Evolutionary conservation across 202 grass and related monocot species (phyloP), one percentile per base, ranked within the genome.

Genomic region (Musa balbisiana): DNA sequence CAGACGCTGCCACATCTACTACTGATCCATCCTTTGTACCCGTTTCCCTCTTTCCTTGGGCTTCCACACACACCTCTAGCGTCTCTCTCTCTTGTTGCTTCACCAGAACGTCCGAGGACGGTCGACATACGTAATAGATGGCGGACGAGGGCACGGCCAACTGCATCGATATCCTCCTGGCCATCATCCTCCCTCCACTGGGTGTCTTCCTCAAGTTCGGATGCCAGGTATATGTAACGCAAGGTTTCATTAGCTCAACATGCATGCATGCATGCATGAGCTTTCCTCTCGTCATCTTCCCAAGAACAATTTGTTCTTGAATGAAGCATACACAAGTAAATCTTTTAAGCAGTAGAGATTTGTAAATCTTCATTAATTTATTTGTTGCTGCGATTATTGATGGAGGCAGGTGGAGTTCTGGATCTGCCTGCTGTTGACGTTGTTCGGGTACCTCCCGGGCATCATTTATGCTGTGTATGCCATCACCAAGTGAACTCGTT

Each of bases 141-240:
- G 69, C 92, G 55, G 85, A 76, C 64, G 83, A 80, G 0, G 51
- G 62, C 66, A 87, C 92, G 58, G 89, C 84, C 26, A 96, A 77
- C 72, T 96, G 78, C 85, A 62, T 96, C 80, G 92, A 96, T 82
- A 96, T 96, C 81, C 78, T 96, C 76, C 83, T 96, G 56, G 92
- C 92, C 79, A 92, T 96, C 79, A 87, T 96, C 86, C 82, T 96
- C 19, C 92, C 92, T 62, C 92, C 92, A 15, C 92, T 96, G 71
- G 92, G 92, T 2, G 92, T 96, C 79, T 96, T 96, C 87, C 84
- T 96, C 80, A 96, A 82, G 82, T 92, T 84, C 79, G 92, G 84
- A 11, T 92, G 87, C 82, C 60, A 89, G 87, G 92, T 96, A 73
- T 19, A 67, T 16, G 33, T 43, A 43, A 43, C 33, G 33, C 33